Conservation (phyloP, 108 stramenopile genomes). For the Stephanodiscus minutulus region DNA sequence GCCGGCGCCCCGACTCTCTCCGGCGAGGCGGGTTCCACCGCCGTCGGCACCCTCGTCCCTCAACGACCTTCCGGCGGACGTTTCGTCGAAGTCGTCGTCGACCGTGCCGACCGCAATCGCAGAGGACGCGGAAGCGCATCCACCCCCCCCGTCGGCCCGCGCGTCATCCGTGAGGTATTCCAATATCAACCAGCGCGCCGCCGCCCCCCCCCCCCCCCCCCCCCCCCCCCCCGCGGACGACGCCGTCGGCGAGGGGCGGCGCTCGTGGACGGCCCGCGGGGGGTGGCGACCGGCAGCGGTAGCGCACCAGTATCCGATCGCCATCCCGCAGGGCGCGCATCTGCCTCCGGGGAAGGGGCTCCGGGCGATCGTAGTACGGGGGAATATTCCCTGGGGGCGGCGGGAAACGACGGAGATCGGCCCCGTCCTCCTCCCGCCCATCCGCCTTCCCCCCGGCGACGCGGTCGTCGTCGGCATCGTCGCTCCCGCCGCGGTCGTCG, state of each 20-base stretch:
- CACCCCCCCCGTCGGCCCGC: background rate
- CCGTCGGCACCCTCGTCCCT: background rate
- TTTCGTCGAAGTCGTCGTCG: too few relatives aligned
- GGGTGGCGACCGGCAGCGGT: background rate
- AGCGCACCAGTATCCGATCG: slow-evolving; percentile 35
- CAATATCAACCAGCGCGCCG: slow-evolving; percentile 16
- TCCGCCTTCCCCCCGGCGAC: slow-evolving; percentile 24
- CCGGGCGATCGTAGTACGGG: slow-evolving; percentile 24
- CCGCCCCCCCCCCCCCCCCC: background rate
- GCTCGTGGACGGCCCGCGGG: too few relatives aligned
- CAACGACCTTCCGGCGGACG: too few relatives aligned
- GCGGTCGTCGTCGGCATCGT: slow-evolving; percentile 16
- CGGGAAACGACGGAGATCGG: background rate
- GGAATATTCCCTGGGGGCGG: slow-evolving; percentile 17
- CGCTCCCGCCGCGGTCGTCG: background rate
- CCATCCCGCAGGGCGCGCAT: slow-evolving; percentile 29
- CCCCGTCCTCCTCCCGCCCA: background rate
- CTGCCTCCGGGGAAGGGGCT: slow-evolving; percentile 26
- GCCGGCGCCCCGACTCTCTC: slow-evolving; percentile 31
- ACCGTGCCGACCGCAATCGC: too few relatives aligned
- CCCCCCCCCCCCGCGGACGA: too few relatives aligned
- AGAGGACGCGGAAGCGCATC: too few relatives aligned
- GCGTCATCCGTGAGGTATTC: slow-evolving; percentile 32
- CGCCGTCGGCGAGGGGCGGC: too few relatives aligned
- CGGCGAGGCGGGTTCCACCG: slow-evolving; percentile 2